Evolutionary conservation across 805 yeast species (phyloP), one percentile per base, ranked within the genome.

Genomic region (Yarrowia deformans): DNA sequence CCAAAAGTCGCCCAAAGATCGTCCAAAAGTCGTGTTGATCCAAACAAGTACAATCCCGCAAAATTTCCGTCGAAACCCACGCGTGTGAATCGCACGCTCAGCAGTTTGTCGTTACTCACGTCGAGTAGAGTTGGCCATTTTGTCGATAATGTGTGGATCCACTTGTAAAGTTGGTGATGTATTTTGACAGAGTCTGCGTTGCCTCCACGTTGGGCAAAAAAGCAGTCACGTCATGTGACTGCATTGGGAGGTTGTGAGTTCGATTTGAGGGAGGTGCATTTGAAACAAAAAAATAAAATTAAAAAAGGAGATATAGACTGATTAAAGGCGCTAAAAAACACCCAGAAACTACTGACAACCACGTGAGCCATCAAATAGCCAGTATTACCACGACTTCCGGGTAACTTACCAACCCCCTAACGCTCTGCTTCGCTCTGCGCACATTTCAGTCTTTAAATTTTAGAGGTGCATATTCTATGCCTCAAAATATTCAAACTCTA

Each of bases 151-250:
- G 66, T 60, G 66, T 60, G 52, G 52, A 32, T 60, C 66, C 66
- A 60, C 66, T 43, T 39, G 66, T 48, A 63, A 49, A 48, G 68
- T 48, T 48, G 56, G 56, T 48, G 56, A 63, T 49, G 55, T 49
- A 63, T 48, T 63, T 48, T 48, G 56, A 37, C 50, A 54, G 46
- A 35, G 63, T 42, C 69, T 66, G 69, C 67, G 70, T 68, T 23
- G 67, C 60, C 50, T 52, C 63, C 63, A 67, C 67, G 66, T 54
- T 61, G 54, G 16, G 63, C 23, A 13, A 37, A 18, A 48, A 48
- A 63, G 56, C 55, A 63, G 68, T 48, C 56, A 60, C 66, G 66
- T 60, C 66, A 60, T 43, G 66, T 60, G 66, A 60, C 66, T 29
- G 2, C 19, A 2, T 3, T 5, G 9, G 14, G 32, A 23, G 40